Evolutionary conservation across 352 stramenopile species (phyloP).

Genomic region (Aphanomyces astaci): DNA sequence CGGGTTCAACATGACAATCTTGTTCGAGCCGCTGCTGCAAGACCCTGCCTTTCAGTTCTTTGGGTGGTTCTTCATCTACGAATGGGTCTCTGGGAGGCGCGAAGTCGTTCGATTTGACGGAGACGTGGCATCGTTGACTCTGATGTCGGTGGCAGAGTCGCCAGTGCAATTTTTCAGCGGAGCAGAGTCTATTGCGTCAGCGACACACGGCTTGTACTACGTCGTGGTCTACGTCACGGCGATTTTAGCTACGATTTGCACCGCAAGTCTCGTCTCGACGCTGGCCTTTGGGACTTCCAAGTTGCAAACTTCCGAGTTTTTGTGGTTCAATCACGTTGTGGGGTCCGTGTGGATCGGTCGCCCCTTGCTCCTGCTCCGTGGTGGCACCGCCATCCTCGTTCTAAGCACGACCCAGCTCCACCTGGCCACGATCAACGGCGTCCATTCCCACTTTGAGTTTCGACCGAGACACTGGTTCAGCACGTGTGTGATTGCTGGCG

Average conservation of each 20-base stretch:
- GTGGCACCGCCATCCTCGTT: background rate
- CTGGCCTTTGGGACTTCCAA: too few species aligned
- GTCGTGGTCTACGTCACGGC: background rate
- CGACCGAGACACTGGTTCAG: background rate
- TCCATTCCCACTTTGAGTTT: background rate
- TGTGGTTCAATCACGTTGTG: slow-evolving; percentile 8
- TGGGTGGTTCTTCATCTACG: background rate
- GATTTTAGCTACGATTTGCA: background rate
- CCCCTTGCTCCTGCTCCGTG: background rate
- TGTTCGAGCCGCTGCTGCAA: background rate
- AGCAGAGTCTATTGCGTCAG: background rate
- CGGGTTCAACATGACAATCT: background rate
- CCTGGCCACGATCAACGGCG: background rate
- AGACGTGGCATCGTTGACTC: background rate
- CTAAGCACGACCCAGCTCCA: background rate
- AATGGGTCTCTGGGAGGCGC: background rate
- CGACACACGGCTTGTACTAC: background rate
- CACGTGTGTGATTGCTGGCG: background rate
- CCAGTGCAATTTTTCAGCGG: background rate
- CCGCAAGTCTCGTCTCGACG: too few species aligned
- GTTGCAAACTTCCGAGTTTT: too few species aligned
- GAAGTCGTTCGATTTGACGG: slow-evolving; percentile 7
- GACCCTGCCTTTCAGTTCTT: background rate
- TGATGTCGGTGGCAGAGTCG: background rate
- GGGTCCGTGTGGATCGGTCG: slow-evolving; percentile 2